Percentiles rank a stretch among this genome's conserved stretches.
Conservation (phyloP, 1,284 basidiomycete genomes). For the Ustilago trichophora region DNA sequence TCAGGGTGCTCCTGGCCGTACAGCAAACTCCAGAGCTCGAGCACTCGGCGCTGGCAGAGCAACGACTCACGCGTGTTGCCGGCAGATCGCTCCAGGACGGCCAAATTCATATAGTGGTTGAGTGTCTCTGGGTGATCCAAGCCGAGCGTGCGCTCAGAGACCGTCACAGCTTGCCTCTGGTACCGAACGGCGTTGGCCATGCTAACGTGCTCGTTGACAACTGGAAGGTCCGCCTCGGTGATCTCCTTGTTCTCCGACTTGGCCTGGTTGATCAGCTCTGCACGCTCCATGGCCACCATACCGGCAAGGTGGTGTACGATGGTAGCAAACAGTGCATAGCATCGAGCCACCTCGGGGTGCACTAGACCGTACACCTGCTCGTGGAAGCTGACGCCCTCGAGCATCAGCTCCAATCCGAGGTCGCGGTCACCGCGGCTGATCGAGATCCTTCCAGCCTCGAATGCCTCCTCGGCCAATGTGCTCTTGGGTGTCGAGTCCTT, state of each 20-base stretch:
- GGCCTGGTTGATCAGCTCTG: constrained; percentile 48
- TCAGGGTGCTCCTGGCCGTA: constrained; percentile 71
- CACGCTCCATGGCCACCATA: constrained; percentile 38
- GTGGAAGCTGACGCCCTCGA: constrained; percentile 71
- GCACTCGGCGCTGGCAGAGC: constrained; percentile 70
- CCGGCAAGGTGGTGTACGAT: constrained; percentile 67
- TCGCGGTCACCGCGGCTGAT: constrained; percentile 69
- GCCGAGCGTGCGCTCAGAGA: constrained; percentile 71
- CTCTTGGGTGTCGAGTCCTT: constrained; percentile 70
- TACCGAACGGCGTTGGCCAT: constrained; percentile 68
- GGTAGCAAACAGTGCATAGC: constrained; percentile 70
- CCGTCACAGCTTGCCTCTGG: constrained; percentile 71
- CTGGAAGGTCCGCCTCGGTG: constrained; percentile 38
- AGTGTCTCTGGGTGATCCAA: constrained; percentile 71
- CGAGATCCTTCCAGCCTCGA: constrained; percentile 70
- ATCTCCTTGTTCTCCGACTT: constrained; percentile 51
- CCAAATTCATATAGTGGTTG: constrained; percentile 72
- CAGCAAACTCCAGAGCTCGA: constrained; percentile 70
- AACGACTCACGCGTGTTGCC: constrained; percentile 68
- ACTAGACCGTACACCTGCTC: constrained; percentile 72
- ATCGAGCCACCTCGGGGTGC: constrained; percentile 71
- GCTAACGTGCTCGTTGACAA: constrained; percentile 66
- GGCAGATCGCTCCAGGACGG: constrained; percentile 70
- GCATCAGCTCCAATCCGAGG: constrained; percentile 71
- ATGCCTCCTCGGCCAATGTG: constrained; percentile 71